Conservation (phyloP, 805 yeast species). For the Lachancea sp. region DNA sequence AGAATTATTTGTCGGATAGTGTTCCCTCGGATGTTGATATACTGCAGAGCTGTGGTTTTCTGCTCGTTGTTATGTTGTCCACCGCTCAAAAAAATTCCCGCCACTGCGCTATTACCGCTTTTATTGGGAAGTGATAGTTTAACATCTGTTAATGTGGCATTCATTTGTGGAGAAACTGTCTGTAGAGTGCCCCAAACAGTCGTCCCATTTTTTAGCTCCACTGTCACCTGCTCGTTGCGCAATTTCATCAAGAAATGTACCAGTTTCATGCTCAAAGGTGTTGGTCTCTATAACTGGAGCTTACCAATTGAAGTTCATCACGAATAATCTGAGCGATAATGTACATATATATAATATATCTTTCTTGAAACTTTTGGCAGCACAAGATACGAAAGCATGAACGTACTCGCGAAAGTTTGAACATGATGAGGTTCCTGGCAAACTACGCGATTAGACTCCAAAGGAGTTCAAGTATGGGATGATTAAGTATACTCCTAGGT, state of each 20-base stretch:
- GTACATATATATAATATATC: not conserved
- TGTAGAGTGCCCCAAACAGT: conserved; percentile 77
- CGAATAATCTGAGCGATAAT: not conserved
- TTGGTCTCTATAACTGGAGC: not conserved
- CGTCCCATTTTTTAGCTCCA: conserved; percentile 88
- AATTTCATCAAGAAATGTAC: conserved; percentile 69
- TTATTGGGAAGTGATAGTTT: conserved; percentile 53
- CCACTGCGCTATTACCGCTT: conserved; percentile 19
- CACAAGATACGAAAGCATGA: not conserved
- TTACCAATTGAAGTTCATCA: no score
- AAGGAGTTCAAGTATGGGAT: no score
- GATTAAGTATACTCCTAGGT: no score
- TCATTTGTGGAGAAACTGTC: conserved; percentile 87
- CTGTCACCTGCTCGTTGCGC: conserved; percentile 78
- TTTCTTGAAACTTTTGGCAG: not conserved
- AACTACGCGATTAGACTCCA: no score
- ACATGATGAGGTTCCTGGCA: no score
- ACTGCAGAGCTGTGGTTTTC: conserved; percentile 58
- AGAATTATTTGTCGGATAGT: conserved; percentile 76
- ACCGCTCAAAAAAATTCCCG: conserved; percentile 22
- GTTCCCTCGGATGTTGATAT: conserved; percentile 81
- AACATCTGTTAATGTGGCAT: conserved; percentile 72
- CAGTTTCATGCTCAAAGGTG: conserved; percentile 22
- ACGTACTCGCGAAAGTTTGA: not conserved
- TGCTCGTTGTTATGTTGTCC: conserved; percentile 37